Percentiles rank a stretch among this genome's conserved stretches.
Conservation (phyloP, 352 stramenopile genomes). For the Globisporangium viniferum region DNA sequence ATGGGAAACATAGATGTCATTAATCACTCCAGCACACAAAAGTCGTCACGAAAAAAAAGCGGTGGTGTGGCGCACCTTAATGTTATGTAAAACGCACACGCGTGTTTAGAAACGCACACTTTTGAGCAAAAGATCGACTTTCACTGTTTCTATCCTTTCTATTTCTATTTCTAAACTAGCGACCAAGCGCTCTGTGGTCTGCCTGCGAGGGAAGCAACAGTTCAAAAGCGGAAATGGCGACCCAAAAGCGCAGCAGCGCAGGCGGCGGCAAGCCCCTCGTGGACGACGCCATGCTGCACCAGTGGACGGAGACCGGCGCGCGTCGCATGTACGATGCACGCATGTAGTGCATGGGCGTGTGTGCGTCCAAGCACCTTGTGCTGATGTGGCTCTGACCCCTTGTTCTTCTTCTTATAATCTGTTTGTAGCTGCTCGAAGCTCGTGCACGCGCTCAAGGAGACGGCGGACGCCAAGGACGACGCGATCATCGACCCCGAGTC, state of each 20-base stretch:
- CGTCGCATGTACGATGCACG: constrained; percentile 45
- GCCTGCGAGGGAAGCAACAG: background rate
- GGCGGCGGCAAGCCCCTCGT: constrained; percentile 37
- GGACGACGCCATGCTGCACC: constrained; percentile 50
- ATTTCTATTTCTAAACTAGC: background rate
- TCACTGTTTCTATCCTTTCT: background rate
- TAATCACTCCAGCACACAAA: background rate
- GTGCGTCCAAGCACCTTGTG: background rate
- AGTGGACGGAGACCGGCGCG: constrained; percentile 62
- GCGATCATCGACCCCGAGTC: constrained; percentile 18
- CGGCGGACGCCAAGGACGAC: constrained; percentile 18
- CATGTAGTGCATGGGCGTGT: too few relatives aligned
- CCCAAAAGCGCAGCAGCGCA: constrained; percentile 23
- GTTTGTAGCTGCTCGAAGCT: constrained; percentile 36
- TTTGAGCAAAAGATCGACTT: background rate
- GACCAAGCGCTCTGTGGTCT: background rate
- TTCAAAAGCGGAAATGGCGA: constrained; percentile 15
- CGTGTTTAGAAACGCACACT: background rate
- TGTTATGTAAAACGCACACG: background rate
- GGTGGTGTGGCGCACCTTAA: background rate
- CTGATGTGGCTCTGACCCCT: background rate
- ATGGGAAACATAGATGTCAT: background rate
- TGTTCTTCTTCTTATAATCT: background rate
- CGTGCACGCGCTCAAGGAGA: constrained; percentile 32
- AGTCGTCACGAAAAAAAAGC: background rate